A percentile compares a stretch with the other conserved stretches of the same genome.
phyloP scores from a whole-genome alignment of 306 rosid species.

The Psophocarpus tetragonolobus region DNA sequence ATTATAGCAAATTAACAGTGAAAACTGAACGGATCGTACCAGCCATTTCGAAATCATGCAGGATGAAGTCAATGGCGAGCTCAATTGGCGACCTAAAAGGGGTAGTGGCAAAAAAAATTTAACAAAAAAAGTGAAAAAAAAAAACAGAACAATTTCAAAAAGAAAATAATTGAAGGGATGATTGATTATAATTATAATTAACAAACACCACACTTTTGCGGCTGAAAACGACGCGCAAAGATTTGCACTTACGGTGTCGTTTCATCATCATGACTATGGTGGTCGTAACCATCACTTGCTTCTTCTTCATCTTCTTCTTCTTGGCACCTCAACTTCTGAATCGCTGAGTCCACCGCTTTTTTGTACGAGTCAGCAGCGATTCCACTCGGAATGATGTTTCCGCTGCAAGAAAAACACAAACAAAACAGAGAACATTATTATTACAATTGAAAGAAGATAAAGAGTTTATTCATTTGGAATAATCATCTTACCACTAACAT shows the following conservation, averaged over 20 bases:
- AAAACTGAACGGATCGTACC: conserved; percentile 49
- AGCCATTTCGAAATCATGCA: conserved; percentile 99
- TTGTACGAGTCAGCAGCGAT: conserved; percentile 84
- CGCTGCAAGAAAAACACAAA: conserved; percentile 45
- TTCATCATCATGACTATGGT: conserved; percentile 29
- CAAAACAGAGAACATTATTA: no score
- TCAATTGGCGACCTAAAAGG: conserved; percentile 72
- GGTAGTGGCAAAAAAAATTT: neutral
- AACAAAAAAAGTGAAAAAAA: neutral
- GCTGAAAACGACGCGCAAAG: conserved; percentile 30
- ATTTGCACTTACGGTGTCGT: conserved; percentile 59
- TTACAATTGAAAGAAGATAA: no score
- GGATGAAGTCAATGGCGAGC: conserved; percentile 82
- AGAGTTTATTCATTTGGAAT: no score
- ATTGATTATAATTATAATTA: neutral
- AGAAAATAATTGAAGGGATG: conserved; percentile 36
- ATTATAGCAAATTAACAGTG: conserved; percentile 21
- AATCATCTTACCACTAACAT: no score
- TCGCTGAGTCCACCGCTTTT: conserved; percentile 90
- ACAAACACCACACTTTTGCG: conserved; percentile 28
- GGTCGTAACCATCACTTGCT: conserved; percentile 19
- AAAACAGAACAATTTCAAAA: neutral
- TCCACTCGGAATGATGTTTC: conserved; percentile 81
- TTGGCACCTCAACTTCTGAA: conserved; percentile 57
- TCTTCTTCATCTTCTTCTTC: conserved; percentile 49